These are phyloP conservation scores for Sporothrix brunneoviolacea DNA, from an alignment of 2,329 filamentous ascomycete genomes.

Conservation along the genomic window DNA sequence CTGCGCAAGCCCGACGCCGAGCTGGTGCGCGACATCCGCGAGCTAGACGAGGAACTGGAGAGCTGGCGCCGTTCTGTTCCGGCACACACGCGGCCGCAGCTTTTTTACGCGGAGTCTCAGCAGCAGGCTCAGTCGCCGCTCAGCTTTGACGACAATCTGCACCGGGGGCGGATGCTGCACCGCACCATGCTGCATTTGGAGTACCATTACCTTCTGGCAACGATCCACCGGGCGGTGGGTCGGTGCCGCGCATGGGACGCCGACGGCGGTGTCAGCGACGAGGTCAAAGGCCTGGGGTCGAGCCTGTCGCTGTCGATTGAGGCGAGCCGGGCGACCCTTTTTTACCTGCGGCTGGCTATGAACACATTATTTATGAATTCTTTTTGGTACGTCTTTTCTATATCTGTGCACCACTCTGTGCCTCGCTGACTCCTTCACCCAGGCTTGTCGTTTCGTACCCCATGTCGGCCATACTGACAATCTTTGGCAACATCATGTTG, in stretches of 20 bases:
- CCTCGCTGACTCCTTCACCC: constrained; percentile 24
- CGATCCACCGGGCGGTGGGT: constrained; percentile 49
- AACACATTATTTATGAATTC: too few species aligned
- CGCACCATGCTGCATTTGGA: constrained; percentile 33
- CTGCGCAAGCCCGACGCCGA: constrained; percentile 47
- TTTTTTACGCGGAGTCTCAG: constrained; percentile 22
- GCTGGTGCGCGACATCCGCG: constrained; percentile 46
- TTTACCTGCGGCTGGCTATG: too few species aligned
- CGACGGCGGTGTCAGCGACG: constrained; percentile 23
- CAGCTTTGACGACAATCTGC: too few species aligned
- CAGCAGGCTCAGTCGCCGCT: too few species aligned
- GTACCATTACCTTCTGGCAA: constrained; percentile 48
- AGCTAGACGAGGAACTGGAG: constrained; percentile 51
- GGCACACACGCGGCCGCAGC: constrained; percentile 36
- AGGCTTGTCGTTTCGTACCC: constrained; percentile 54
- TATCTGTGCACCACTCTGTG: too few species aligned
- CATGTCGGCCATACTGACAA: constrained; percentile 44
- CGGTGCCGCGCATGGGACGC: constrained; percentile 38
- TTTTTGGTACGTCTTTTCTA: too few species aligned
- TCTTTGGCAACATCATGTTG: constrained; percentile 49
- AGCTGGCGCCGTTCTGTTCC: constrained; percentile 46
- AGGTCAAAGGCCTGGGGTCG: constrained; percentile 30
- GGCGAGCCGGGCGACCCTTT: too few species aligned
- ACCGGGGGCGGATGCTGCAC: too few species aligned
- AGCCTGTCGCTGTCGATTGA: constrained; percentile 48